Evolutionary conservation across 768 basidiomycete species (phyloP), one percentile per base, ranked within the genome.

Genomic region (Dendrothele bispora): DNA sequence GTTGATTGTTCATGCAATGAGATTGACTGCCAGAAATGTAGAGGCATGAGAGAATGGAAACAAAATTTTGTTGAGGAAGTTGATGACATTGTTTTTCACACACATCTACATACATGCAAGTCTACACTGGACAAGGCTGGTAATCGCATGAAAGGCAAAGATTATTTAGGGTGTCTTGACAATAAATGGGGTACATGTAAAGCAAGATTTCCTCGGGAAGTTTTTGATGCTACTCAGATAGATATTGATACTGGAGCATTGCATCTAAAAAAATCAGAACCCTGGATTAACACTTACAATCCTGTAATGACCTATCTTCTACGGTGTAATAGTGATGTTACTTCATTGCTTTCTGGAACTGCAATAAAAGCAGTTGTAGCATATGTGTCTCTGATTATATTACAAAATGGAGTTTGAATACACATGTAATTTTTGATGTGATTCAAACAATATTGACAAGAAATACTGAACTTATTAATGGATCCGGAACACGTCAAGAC

Each of bases 221-320:
- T 60, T 0, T 51, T 47, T 48, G 2, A 25, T 1, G n/a, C 55
- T 35, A 61, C 64, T 0, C 22, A 41, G 3, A 54, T 71, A 3
- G 66, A 67, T 44, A 29, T 56, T 0, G 25, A 50, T 2, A 65
- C 65, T 22, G 71, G 66, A 2, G 43, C 50, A 46, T 35, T 65
- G 15, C 49, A 55, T 49, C 55, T 69, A 53, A 63, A 65, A 52
- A 69, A 69, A 50, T 5, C 39, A 3, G 72, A 75, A 42, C 35
- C 56, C 7, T 61, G 56, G 66, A 52, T 75, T 0, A 78, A 78
- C 46, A 69, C 57, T 0, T 60, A 67, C 18, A 61, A 61, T 8
- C 47, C 61, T 7, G 22, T 48, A 0, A 4, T 74, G 1, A 64
- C 67, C 1, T 72, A 71, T 53, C 18, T 70, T 0, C 17, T 71